Conservation (phyloP, 805 yeast genomes). For the Teunomyces stri region DNA sequence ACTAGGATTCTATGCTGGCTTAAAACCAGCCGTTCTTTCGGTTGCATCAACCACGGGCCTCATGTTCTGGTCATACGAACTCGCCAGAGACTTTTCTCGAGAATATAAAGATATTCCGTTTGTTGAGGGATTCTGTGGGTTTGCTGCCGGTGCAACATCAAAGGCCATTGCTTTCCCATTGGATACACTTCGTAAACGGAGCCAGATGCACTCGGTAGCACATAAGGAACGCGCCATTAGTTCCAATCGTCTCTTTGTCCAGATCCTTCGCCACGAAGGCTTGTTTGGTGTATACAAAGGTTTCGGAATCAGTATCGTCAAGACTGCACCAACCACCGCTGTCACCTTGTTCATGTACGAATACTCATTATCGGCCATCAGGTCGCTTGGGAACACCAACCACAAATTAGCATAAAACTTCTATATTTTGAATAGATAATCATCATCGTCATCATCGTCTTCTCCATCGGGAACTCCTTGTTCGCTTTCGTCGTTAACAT, state of each 20-base stretch:
- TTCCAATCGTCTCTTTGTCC: slow-evolving; percentile 23
- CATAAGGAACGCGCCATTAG: slow-evolving; percentile 4
- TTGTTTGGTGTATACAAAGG: slow-evolving; percentile 72
- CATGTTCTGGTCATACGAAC: slow-evolving; percentile 69
- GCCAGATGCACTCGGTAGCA: slow-evolving; percentile 52
- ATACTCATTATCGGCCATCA: slow-evolving; percentile 19
- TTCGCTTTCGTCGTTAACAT: slow-evolving; percentile 19
- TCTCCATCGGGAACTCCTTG: slow-evolving; percentile 13
- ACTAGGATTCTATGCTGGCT: slow-evolving; percentile 50
- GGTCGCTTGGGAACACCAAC: background rate
- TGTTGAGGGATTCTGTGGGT: slow-evolving; percentile 60
- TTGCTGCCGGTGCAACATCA: slow-evolving; percentile 72
- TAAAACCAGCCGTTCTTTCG: slow-evolving; percentile 52
- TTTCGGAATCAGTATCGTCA: slow-evolving; percentile 62
- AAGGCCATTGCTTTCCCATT: slow-evolving; percentile 80
- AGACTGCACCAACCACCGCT: slow-evolving; percentile 79
- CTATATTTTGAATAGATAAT: slow-evolving; percentile 28
- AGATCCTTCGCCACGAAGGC: slow-evolving; percentile 58
- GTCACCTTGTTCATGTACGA: slow-evolving; percentile 68
- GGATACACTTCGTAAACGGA: slow-evolving; percentile 75
- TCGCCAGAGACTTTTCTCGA: slow-evolving; percentile 37
- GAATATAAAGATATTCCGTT: slow-evolving; percentile 31
- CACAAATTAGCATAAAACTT: background rate
- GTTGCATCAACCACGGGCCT: slow-evolving; percentile 71
- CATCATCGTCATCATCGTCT: slow-evolving; percentile 23